Evolutionary conservation across 2,329 filamentous ascomycete species (phyloP).

Genomic region (Sporothrix sp.): DNA sequence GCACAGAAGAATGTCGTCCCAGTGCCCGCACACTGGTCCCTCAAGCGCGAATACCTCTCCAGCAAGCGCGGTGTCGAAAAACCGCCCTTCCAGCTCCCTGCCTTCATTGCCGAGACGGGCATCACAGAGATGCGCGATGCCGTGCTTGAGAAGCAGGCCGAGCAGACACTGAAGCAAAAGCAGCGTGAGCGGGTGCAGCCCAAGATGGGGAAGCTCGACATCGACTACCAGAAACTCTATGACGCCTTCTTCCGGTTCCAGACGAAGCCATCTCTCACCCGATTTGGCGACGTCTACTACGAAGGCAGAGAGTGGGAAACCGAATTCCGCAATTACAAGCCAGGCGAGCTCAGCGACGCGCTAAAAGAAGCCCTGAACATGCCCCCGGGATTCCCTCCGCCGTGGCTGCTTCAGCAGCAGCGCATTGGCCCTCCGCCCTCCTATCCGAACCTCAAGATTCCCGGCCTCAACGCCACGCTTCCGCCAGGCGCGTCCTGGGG

Average conservation of each 20-base stretch:
- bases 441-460: conserved; percentile 90
- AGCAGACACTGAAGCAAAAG: conserved; percentile 87
- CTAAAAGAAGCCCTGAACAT: conserved; percentile 91
- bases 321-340: conserved; percentile 79
- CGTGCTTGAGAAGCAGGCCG: conserved; percentile 88
- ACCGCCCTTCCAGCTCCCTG: conserved; percentile 80
- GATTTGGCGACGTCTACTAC: conserved; percentile 98
- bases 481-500: conserved; percentile 87
- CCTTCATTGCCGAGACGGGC: conserved; percentile 94
- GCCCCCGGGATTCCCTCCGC: conserved; percentile 82
- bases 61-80: conserved; percentile 97
- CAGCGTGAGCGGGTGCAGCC: conserved; percentile 88
- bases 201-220: conserved; percentile 95
- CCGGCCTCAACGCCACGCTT: conserved; percentile 86
- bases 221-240: conserved; percentile 96
- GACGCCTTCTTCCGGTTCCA: conserved; percentile 98
- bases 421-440: conserved; percentile 86
- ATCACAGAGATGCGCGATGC: conserved; percentile 98
- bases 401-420: conserved; percentile 96
- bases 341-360: conserved; percentile 81
- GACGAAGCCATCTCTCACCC: conserved; percentile 85
- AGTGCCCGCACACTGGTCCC: conserved; percentile 85
- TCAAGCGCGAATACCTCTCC: conserved; percentile 94
- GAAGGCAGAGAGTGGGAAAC: conserved; percentile 98
- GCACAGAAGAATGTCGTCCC: conserved; percentile 91